phyloP scores from a whole-genome alignment of 2,329 filamentous ascomycete genomes.

The Corinectria fuckeliana region DNA sequence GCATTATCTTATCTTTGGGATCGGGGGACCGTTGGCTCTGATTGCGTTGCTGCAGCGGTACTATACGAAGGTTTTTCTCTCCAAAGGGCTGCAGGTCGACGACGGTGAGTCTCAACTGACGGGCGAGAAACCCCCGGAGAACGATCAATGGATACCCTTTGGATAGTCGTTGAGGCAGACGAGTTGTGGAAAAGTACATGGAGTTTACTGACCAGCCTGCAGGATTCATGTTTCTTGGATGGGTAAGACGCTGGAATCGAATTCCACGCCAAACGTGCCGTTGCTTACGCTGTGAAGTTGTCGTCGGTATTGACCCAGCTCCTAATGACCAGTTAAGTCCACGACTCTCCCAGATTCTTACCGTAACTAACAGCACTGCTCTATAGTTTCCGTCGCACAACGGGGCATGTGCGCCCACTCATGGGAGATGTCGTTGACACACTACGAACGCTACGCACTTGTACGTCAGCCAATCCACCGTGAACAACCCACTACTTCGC shows the following conservation, averaged over 20 bases:
- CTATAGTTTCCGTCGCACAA: constrained; percentile 21
- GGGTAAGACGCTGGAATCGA: constrained; percentile 17
- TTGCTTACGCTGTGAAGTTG: constrained; percentile 7
- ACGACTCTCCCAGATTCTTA: not conserved
- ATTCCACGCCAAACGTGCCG: no score
- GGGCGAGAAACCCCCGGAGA: not conserved
- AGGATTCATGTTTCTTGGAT: constrained; percentile 39
- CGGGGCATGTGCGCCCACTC: constrained; percentile 29
- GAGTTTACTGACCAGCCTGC: not conserved
- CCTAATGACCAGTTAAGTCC: constrained; percentile 19
- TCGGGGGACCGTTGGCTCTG: constrained; percentile 35
- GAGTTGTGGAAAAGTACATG: not conserved
- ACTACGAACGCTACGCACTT: constrained; percentile 28
- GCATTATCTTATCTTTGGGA: constrained; percentile 33
- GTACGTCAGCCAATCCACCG: constrained; percentile 13
- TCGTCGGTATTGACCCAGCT: constrained; percentile 26
- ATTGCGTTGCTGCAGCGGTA: constrained; percentile 36
- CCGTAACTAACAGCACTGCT: not conserved
- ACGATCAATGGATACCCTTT: no score
- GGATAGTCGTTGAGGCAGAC: not conserved
- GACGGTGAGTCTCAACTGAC: constrained; percentile 24
- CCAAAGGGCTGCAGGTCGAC: constrained; percentile 33
- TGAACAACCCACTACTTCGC: no score
- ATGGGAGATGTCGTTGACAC: constrained; percentile 33
- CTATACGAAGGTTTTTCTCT: constrained; percentile 42